Evolutionary conservation across 1,284 basidiomycete genomes (phyloP).

Genomic region (Ganoderma sp.): DNA sequence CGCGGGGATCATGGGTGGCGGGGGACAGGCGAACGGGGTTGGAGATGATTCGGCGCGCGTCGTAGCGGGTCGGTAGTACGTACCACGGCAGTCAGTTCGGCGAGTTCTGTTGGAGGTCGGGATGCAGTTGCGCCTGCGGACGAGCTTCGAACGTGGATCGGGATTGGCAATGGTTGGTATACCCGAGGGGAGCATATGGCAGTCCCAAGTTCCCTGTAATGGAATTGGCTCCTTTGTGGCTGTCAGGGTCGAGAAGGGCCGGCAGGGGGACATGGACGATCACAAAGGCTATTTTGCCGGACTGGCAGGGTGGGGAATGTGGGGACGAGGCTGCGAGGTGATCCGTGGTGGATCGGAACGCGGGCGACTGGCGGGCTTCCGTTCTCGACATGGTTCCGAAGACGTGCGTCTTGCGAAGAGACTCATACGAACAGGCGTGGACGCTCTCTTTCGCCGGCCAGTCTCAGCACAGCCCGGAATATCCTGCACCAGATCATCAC

Average conservation of each 20-base stretch:
- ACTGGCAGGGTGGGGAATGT: background rate
- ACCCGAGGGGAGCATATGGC: constrained; percentile 13
- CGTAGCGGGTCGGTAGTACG: constrained; percentile 52
- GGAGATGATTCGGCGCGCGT: constrained; percentile 53
- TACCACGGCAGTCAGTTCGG: background rate
- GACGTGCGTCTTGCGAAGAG: background rate
- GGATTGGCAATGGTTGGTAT: constrained; percentile 10
- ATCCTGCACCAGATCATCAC: constrained; percentile 3
- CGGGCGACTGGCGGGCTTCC: constrained; percentile 16
- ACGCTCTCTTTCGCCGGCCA: background rate
- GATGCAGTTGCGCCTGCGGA: background rate
- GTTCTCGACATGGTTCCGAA: constrained; percentile 18
- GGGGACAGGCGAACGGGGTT: constrained; percentile 58
- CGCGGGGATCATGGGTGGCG: constrained; percentile 63
- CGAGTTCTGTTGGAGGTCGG: background rate
- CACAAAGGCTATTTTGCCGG: constrained; percentile 11
- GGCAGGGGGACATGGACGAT: background rate
- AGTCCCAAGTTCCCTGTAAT: constrained; percentile 9
- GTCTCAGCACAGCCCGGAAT: background rate
- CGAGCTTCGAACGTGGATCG: background rate
- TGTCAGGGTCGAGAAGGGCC: background rate
- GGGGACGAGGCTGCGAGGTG: background rate
- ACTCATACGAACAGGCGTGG: background rate
- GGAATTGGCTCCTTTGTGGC: constrained; percentile 11
- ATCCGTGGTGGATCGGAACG: constrained; percentile 14